Conservation (phyloP, 129 eudicot genomes). For the Artemisia argyi region DNA sequence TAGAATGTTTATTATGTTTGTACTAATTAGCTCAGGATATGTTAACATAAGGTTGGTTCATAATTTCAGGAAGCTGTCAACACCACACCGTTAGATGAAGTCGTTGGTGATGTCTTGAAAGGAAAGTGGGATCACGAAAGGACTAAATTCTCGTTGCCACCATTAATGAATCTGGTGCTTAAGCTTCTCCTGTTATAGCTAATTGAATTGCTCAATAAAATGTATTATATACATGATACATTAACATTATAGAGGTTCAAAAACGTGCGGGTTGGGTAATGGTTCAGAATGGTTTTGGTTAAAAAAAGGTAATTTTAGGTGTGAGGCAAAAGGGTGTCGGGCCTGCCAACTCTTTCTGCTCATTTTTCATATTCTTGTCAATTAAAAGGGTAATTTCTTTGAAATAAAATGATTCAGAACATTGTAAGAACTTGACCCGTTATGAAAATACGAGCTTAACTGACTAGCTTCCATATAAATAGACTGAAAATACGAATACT, state of each 20-base stretch:
- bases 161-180: slow-evolving; percentile 75
- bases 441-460: no score
- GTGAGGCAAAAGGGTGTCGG: no score
- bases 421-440: no score
- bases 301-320: no score
- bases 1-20: background rate
- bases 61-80: slow-evolving; percentile 52
- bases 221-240: background rate
- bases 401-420: background rate
- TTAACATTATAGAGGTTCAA: no score
- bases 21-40: background rate
- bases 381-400: no score
- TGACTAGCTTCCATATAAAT: no score
- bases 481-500: background rate
- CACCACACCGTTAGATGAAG: slow-evolving; percentile 58
- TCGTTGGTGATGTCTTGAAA: slow-evolving; percentile 61
- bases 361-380: no score
- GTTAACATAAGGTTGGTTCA: background rate
- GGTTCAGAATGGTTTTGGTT: no score
- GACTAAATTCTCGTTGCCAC: slow-evolving; percentile 81
- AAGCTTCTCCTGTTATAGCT: slow-evolving; percentile 4
- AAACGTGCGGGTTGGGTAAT: no score
- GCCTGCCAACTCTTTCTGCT: no score
- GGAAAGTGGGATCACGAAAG: slow-evolving; percentile 88
- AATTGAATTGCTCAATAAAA: background rate